These are phyloP conservation scores for Ustilago hordei DNA, from an alignment of 1,284 basidiomycete species.

Conservation along the genomic window DNA sequence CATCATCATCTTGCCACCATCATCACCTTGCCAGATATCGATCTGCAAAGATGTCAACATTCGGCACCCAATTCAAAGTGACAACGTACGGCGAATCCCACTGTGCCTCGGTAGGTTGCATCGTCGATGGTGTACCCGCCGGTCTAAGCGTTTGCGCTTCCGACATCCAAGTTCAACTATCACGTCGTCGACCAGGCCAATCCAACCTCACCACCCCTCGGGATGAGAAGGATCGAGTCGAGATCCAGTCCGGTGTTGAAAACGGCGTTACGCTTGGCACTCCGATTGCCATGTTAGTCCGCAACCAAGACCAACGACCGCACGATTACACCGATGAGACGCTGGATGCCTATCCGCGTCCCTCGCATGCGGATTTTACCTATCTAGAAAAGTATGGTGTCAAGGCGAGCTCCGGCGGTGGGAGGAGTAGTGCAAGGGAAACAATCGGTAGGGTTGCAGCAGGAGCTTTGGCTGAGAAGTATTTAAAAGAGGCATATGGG, in stretches of 20 bases:
- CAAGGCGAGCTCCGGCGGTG: slow-evolving; percentile 96
- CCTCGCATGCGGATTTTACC: slow-evolving; percentile 97
- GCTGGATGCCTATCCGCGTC: slow-evolving; percentile 89
- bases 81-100: slow-evolving; percentile 99
- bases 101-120: slow-evolving; percentile 95
- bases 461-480: slow-evolving; percentile 97
- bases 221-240: slow-evolving; percentile 95
- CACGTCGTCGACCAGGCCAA: slow-evolving; percentile 91
- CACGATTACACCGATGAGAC: slow-evolving; percentile 96
- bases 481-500: slow-evolving; percentile 86
- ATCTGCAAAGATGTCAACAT: slow-evolving; percentile 82
- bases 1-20: background rate
- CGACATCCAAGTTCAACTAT: slow-evolving; percentile 93
- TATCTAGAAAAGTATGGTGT: slow-evolving; percentile 98
- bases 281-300: slow-evolving; percentile 93
- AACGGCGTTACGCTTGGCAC: slow-evolving; percentile 95
- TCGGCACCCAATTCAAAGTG: slow-evolving; percentile 88
- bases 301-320: slow-evolving; percentile 97
- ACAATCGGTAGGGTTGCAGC: slow-evolving; percentile 98
- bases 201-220: slow-evolving; percentile 91
- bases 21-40: background rate
- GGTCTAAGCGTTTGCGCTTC: slow-evolving; percentile 83
- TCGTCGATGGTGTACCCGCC: slow-evolving; percentile 96
- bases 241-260: slow-evolving; percentile 93
- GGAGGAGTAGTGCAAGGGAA: slow-evolving; percentile 92